Conservation (phyloP, 2,329 filamentous ascomycete genomes). For the Fusarium floridanum region DNA sequence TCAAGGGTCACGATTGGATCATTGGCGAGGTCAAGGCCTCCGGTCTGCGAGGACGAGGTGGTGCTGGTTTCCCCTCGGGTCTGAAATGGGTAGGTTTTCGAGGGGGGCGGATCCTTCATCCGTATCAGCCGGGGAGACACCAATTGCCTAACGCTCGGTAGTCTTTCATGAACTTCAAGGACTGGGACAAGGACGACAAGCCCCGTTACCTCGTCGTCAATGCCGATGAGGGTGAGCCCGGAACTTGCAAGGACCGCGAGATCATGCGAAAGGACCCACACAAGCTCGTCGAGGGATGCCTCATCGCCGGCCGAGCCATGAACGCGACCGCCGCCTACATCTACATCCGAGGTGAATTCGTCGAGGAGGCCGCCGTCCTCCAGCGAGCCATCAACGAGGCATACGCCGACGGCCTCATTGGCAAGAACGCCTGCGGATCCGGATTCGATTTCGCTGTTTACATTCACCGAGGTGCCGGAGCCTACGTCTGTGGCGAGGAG, state of each 20-base stretch:
- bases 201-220: constrained; percentile 98
- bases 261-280: constrained; percentile 99
- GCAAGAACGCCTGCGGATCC: constrained; percentile 96
- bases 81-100: constrained; percentile 90
- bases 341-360: constrained; percentile 99
- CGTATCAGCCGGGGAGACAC: constrained; percentile 38
- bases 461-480: constrained; percentile 95
- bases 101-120: constrained; percentile 14
- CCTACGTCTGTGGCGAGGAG: constrained; percentile 98
- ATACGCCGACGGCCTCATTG: constrained; percentile 92
- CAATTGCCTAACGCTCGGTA: constrained; percentile 54
- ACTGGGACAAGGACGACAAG: constrained; percentile 97
- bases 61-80: constrained; percentile 97
- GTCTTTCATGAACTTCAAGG: constrained; percentile 99
- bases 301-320: constrained; percentile 97
- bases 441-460: constrained; percentile 99
- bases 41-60: constrained; percentile 93
- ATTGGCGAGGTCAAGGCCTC: constrained; percentile 98
- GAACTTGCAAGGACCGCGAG: constrained; percentile 99
- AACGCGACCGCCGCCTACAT: constrained; percentile 99
- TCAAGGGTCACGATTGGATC: constrained; percentile 99
- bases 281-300: constrained; percentile 97
- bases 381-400: constrained; percentile 98
- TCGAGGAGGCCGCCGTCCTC: constrained; percentile 92
- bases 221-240: constrained; percentile 97